Evolutionary conservation across 345 rosid genomes (phyloP).

Genomic region (Pelargonium nanum): DNA sequence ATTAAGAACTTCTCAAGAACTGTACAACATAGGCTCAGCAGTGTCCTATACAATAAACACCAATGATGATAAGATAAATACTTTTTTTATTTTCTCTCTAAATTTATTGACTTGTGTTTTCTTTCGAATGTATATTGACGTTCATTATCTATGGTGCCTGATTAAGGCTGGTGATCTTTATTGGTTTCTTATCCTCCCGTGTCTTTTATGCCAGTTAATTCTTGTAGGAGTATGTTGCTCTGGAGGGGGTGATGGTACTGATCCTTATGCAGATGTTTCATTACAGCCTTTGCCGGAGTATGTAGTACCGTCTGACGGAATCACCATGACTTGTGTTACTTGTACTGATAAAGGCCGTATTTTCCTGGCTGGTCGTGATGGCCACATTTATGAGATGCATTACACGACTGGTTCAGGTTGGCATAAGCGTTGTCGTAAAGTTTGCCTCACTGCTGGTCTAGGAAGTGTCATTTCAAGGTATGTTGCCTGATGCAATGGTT

Average conservation of each 20-base stretch:
- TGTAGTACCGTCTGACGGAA: slow-evolving; percentile 79
- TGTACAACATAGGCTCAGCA: too few relatives aligned
- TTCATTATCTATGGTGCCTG: too few relatives aligned
- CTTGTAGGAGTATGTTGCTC: slow-evolving; percentile 95
- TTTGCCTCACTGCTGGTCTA: slow-evolving; percentile 89
- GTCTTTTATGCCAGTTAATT: slow-evolving; percentile 56
- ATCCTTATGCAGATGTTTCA: slow-evolving; percentile 90
- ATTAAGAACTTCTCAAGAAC: too few relatives aligned
- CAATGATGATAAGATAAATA: too few relatives aligned
- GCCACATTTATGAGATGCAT: slow-evolving; percentile 75
- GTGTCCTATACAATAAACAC: too few relatives aligned
- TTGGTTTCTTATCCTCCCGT: slow-evolving; percentile 12
- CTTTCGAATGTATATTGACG: too few relatives aligned
- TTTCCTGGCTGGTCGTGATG: slow-evolving; percentile 91
- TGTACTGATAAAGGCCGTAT: slow-evolving; percentile 81
- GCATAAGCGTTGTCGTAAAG: slow-evolving; percentile 84
- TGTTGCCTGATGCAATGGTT: slow-evolving; percentile 9
- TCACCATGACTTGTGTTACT: slow-evolving; percentile 78
- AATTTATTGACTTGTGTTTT: background rate
- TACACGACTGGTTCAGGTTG: slow-evolving; percentile 88
- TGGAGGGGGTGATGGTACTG: slow-evolving; percentile 65
- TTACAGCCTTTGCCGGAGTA: slow-evolving; percentile 88
- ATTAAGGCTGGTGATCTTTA: background rate
- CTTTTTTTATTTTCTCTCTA: background rate
- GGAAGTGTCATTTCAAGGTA: slow-evolving; percentile 95